phyloP scores from a whole-genome alignment of 176 grass and related monocot species.

The barley (Hordeum vulgare) region DNA sequence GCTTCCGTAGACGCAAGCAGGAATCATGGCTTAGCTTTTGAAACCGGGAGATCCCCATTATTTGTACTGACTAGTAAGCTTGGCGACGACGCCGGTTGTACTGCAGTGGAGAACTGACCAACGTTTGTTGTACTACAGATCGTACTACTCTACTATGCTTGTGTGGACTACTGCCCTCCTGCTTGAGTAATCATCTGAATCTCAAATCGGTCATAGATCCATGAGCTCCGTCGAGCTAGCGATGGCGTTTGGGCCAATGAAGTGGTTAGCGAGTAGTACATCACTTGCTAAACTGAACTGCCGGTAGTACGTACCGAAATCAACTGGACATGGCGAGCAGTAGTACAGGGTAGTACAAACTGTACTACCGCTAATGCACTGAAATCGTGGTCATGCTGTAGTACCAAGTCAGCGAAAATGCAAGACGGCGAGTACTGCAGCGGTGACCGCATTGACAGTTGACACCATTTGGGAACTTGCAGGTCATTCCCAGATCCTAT shows the following conservation, averaged over 20 bases:
- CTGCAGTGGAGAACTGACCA: background rate
- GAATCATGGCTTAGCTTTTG: background rate
- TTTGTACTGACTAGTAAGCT: background rate
- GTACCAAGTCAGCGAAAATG: background rate
- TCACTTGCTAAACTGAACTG: background rate
- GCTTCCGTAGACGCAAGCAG: too few species aligned
- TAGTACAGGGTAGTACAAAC: background rate
- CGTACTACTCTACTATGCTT: too few species aligned
- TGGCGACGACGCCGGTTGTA: background rate
- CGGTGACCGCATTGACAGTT: too few species aligned
- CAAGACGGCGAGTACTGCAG: too few species aligned
- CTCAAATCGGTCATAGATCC: background rate
- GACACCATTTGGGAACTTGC: too few species aligned
- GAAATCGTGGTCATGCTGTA: background rate
- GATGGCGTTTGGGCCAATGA: background rate
- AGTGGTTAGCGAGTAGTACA: background rate
- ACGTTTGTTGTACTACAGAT: background rate
- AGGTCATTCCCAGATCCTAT: too few species aligned
- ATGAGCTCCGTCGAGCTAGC: background rate
- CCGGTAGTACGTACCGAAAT: background rate
- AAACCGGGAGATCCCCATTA: background rate
- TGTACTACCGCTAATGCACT: background rate
- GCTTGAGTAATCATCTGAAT: too few species aligned
- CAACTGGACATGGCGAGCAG: background rate
- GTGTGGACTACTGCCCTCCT: too few species aligned